Conservation (phyloP, 805 yeast genomes). For the Candida awuae region DNA sequence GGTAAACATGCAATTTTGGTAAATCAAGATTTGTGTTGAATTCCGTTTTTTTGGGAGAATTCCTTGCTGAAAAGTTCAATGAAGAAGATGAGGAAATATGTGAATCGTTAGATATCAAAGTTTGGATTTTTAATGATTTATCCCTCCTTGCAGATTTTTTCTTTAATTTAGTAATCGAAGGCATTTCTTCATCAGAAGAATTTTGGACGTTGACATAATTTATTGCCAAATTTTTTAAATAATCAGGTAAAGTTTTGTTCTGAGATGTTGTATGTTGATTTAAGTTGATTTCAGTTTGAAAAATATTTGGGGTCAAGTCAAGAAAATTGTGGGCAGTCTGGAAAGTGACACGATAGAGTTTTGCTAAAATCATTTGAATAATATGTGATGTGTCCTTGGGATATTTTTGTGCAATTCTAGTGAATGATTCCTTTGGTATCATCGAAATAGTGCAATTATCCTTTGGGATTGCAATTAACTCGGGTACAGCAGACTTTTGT, state of each 20-base stretch:
- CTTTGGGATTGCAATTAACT: slow-evolving; percentile 65
- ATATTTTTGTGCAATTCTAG: slow-evolving; percentile 58
- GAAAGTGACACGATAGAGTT: slow-evolving; percentile 84
- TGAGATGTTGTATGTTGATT: slow-evolving; percentile 38
- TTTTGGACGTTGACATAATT: slow-evolving; percentile 1
- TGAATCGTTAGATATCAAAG: background rate
- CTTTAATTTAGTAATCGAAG: background rate
- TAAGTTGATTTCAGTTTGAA: slow-evolving; percentile 62
- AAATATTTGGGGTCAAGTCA: slow-evolving; percentile 74
- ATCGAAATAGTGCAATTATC: slow-evolving; percentile 79
- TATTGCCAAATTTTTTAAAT: slow-evolving; percentile 39
- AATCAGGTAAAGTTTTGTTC: slow-evolving; percentile 46
- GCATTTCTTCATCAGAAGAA: background rate
- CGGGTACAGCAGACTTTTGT: slow-evolving; percentile 11
- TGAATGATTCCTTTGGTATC: slow-evolving; percentile 79
- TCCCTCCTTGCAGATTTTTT: background rate
- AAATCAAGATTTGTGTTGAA: background rate
- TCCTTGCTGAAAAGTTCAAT: background rate
- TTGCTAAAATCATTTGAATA: slow-evolving; percentile 82
- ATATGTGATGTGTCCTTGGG: slow-evolving; percentile 92
- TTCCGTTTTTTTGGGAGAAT: background rate
- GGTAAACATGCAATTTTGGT: background rate
- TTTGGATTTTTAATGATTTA: background rate
- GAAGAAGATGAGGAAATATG: background rate
- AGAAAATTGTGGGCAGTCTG: slow-evolving; percentile 83